Base-by-base conservation (phyloP, 2,329 filamentous ascomycete genomes). In the Epichloe typhina region DNA sequence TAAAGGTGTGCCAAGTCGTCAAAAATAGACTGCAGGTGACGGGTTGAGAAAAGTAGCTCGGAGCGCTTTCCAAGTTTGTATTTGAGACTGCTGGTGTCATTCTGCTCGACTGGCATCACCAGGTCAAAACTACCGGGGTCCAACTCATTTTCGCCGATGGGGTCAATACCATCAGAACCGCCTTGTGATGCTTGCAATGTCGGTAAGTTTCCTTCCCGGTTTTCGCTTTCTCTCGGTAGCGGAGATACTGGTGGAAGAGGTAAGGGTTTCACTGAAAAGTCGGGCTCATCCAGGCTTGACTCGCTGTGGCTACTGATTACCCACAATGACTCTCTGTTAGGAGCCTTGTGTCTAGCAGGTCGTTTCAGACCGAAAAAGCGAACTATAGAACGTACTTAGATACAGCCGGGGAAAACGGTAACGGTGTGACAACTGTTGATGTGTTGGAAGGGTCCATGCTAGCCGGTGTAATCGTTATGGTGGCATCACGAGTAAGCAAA, bases 21-120 rank as follows among this genome's bases (percentile, higher is more conserved):
- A 57, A 88, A 83, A 37, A 88, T 85, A 40, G 75, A 70, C 46
- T 75, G 66, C 35, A 88, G 69, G 64, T 88, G 84, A 43, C 80
- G 74, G 17, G 66, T 71, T 1, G 83, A 86, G 58, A 87, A 83
- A 44, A 88, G 68, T 19, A 79, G 70, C 50, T 84, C 80, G 0
- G 82, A 79, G 39, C 79, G 74, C 19, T 70, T 67, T 63, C 88
- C 84, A 1, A 88, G 67, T 8, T 76, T 77, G 60, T 79, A 59
- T 17, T 52, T 52, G 37, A 51, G 47, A 12, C 33, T 50, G 26
- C 52, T 47, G 37, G 39, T 45, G 2, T 39, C 23, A 6, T 48
- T 45, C 26, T 54, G 49, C 12, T 54, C 51, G 6, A 52, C 54
- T 6, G 62, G 62, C 42, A 58, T 56, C 3, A 64, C 62, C 19